These are phyloP conservation scores for Eucalyptus camaldulensis DNA, from an alignment of 345 rosid species.

Conservation along the genomic window DNA sequence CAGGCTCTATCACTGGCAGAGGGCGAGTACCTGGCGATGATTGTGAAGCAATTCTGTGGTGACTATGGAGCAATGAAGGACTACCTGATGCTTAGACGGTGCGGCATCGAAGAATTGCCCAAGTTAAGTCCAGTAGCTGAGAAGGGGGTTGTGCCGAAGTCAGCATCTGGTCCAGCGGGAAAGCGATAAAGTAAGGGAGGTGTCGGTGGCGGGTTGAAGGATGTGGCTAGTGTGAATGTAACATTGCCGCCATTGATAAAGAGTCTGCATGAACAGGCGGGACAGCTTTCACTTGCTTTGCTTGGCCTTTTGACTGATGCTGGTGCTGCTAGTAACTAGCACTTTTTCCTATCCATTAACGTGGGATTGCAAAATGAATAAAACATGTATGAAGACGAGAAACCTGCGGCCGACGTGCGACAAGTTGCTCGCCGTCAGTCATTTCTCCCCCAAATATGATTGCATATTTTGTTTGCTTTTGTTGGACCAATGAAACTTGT, in stretches of 20 bases:
- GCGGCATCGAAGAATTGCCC: conserved; percentile 35
- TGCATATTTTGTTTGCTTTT: too few relatives aligned
- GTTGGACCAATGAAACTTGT: too few relatives aligned
- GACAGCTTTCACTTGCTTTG: conserved; percentile 63
- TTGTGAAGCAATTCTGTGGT: conserved; percentile 33
- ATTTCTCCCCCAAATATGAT: too few relatives aligned
- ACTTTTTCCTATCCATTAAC: too few relatives aligned
- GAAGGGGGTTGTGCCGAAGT: conserved; percentile 47
- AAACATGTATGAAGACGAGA: too few relatives aligned
- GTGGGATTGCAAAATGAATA: too few relatives aligned
- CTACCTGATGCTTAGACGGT: conserved; percentile 27
- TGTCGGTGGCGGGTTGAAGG: conserved; percentile 23
- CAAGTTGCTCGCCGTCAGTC: too few relatives aligned
- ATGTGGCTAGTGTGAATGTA: conserved; percentile 51
- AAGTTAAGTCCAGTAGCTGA: conserved; percentile 42
- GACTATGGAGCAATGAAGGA: conserved; percentile 8
- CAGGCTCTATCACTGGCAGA: conserved; percentile 47
- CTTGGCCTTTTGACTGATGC: conserved; percentile 17
- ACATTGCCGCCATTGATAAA: conserved; percentile 57
- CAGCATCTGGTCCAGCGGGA: conserved; percentile 55
- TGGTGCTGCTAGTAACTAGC: too few relatives aligned
- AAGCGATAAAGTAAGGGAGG: neutral
- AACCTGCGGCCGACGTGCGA: too few relatives aligned
- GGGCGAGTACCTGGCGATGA: conserved; percentile 34
- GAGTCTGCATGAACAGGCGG: conserved; percentile 72